Evolutionary conservation across 2,329 filamentous ascomycete species (phyloP).

Genomic region (Bimuria novae-zelandiae): DNA sequence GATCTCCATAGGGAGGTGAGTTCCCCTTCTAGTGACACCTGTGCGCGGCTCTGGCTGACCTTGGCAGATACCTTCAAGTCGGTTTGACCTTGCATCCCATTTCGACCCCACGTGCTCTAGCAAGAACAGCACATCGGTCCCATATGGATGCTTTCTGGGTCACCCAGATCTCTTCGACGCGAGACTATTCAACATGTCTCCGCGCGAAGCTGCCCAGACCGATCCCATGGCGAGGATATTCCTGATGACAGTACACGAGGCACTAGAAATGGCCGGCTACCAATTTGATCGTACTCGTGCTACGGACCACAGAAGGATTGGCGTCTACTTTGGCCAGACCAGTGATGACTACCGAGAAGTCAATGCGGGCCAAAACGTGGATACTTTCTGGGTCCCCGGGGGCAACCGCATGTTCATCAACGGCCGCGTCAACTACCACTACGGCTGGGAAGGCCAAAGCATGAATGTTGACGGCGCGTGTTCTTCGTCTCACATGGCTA

Average conservation of each 20-base stretch:
- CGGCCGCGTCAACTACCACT: slow-evolving; percentile 20
- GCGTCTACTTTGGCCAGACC: slow-evolving; percentile 38
- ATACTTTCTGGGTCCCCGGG: slow-evolving; percentile 55
- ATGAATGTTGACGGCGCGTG: slow-evolving; percentile 15
- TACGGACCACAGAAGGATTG: slow-evolving; percentile 33
- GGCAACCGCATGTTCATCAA: slow-evolving; percentile 55
- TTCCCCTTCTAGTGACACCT: too few species aligned
- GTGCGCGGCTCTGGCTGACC: neutral
- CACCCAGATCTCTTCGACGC: slow-evolving; percentile 18
- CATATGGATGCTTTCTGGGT: neutral
- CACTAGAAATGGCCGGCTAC: slow-evolving; percentile 25
- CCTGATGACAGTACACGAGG: slow-evolving; percentile 25
- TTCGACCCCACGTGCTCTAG: neutral
- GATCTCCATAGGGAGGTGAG: neutral
- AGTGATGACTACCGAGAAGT: slow-evolving; percentile 30
- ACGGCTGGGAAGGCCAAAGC: slow-evolving; percentile 18
- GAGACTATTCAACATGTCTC: slow-evolving; percentile 30
- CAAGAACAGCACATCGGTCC: neutral
- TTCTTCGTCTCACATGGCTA: slow-evolving; percentile 18
- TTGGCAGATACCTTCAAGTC: neutral
- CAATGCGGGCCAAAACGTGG: slow-evolving; percentile 40
- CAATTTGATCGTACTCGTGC: slow-evolving; percentile 30
- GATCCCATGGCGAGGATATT: slow-evolving; percentile 24
- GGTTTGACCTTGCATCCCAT: neutral
- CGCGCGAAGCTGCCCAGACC: slow-evolving; percentile 23